Evolutionary conservation across 345 rosid genomes (phyloP).

Genomic region (Euphorbia tirucalli): DNA sequence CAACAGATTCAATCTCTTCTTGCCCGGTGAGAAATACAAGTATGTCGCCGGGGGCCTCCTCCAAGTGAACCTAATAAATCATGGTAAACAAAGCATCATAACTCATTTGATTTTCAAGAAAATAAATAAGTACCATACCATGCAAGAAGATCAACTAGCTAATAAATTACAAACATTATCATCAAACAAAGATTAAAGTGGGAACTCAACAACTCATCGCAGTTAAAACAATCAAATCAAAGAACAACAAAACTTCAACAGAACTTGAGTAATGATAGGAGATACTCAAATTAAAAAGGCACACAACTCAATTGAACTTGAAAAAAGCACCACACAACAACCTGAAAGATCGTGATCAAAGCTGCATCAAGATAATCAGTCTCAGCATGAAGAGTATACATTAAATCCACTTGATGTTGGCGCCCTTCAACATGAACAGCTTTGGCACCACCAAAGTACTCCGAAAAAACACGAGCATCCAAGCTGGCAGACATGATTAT

Average conservation of each 20-base stretch:
- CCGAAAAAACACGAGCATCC: conserved; percentile 81
- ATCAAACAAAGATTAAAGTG: neutral
- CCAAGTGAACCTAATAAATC: conserved; percentile 64
- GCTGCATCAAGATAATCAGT: conserved; percentile 81
- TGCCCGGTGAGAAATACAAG: conserved; percentile 94
- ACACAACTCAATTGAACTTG: neutral
- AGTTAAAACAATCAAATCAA: conserved; percentile 3
- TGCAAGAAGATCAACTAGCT: too few species aligned
- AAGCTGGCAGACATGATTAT: conserved; percentile 98
- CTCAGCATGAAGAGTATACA: conserved; percentile 63
- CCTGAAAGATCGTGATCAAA: conserved; percentile 81
- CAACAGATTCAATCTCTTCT: conserved; percentile 92
- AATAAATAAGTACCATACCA: neutral
- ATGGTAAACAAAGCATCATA: conserved; percentile 8
- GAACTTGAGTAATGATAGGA: neutral
- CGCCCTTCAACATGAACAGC: conserved; percentile 86
- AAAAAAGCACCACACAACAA: conserved; percentile 26
- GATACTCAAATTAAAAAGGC: conserved; percentile 2
- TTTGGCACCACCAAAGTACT: conserved; percentile 80
- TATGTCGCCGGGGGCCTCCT: conserved; percentile 80
- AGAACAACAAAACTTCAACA: neutral
- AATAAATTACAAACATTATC: neutral
- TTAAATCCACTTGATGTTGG: conserved; percentile 74
- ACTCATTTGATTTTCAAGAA: neutral
- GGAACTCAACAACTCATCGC: conserved; percentile 1